Base-by-base conservation (phyloP, 208 protist species). In the Acanthamoeba castellanii region DNA sequence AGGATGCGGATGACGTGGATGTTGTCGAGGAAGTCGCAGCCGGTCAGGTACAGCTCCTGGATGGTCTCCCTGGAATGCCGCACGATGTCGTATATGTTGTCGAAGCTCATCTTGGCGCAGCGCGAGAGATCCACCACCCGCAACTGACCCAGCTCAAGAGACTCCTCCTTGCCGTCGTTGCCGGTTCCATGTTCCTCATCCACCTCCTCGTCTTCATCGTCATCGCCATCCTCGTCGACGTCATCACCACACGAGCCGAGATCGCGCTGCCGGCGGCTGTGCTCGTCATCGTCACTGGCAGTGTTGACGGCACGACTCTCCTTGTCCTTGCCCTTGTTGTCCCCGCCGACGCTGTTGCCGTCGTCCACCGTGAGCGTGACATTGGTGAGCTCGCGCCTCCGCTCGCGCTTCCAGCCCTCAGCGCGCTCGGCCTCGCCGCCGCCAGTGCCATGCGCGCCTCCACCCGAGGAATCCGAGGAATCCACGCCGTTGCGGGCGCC, bases 1-100 rank as follows among this genome's bases (percentile, higher is more conserved):
- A 91, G 34, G 27, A 91, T 70, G 11, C 57, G 52, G 9, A 72
- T 50, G 57, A 91, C 84, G 37, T 91, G 13, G 11, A 13, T 1
- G 30, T 91, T 27, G 9, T 91, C 84, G 34, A 91, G 61, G 84
- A 61, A 91, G 55, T 91, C 57, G 42, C 84, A 91, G 45, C 84
- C n/a, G 4, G 57, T 30, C 52, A 91, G 84, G 37, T 91, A 91
- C 11, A 91, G 55, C 84, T 91, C 84, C 42, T 91, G 84, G 20
- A 91, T 14, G 4, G 84, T 91, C 7, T 42, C 4, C 52, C 32
- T 3, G 52, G 52, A 25, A 3, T 18, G 57, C 52, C 61, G 16
- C 52, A 91, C 84, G 27, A 91, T 45, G 14, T 30, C 34, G 52
- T 42, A 72, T 6, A 91, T 30, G 7, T 6, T 30, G 30, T 91